These are phyloP conservation scores for Hirschfeldia incana DNA, from an alignment of 345 rosid species.

Conservation along the genomic window DNA sequence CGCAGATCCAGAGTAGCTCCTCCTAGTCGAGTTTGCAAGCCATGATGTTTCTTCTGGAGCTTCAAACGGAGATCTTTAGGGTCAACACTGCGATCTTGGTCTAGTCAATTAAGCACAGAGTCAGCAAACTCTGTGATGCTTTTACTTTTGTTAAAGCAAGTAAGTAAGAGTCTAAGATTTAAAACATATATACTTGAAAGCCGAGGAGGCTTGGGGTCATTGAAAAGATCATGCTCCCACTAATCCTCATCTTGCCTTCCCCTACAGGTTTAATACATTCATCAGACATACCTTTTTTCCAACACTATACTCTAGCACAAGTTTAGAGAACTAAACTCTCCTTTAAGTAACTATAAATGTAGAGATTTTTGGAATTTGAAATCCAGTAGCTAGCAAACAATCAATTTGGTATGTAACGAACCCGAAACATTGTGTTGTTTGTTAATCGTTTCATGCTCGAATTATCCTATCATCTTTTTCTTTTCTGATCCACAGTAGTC, in stretches of 20 bases:
- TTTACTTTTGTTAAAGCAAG: neutral
- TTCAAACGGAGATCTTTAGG: neutral
- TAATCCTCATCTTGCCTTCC: neutral
- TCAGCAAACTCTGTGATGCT: neutral
- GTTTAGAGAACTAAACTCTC: too few relatives aligned
- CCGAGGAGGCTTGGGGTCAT: neutral
- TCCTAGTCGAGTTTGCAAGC: neutral
- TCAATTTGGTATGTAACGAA: neutral
- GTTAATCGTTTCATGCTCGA: neutral
- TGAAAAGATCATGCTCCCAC: neutral
- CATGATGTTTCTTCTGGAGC: neutral
- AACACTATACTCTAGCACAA: too few relatives aligned
- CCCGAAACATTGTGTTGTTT: neutral
- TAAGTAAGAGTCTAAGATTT: neutral
- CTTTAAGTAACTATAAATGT: too few relatives aligned
- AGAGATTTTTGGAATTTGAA: too few relatives aligned
- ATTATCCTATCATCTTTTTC: neutral
- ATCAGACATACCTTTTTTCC: neutral
- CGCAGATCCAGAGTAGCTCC: neutral
- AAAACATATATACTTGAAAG: neutral
- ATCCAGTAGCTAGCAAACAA: neutral
- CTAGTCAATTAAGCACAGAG: neutral
- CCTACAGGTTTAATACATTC: neutral
- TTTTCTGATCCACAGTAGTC: neutral
- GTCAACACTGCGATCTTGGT: neutral